Evolutionary conservation across 495 filamentous ascomycete species (phyloP), one percentile per base, ranked within the genome.

Genomic region (Podospora tetraspora): DNA sequence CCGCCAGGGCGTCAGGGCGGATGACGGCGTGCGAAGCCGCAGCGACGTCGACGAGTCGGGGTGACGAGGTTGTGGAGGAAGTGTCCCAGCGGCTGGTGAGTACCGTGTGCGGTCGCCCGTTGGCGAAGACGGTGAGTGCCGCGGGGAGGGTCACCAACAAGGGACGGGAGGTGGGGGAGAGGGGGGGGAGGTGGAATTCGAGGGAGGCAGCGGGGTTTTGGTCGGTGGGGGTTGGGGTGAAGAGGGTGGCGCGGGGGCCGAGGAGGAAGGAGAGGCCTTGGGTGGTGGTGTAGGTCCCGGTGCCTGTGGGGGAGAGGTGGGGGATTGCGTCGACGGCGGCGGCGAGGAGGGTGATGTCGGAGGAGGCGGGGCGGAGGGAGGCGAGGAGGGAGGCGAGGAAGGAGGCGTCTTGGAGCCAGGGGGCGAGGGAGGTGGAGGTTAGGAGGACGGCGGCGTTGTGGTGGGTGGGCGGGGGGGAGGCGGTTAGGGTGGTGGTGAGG

Each of bases 71-170:
- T 24, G 24, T 25, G 24, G 24, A 66, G 9, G 29, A 30, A 8
- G 32, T 69, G 67, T 67, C 56, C 90, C 90, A 93, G 37, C 73
- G 80, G 69, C 84, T 86, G 13, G 81, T 81, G 25, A 84, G 76
- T 13, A 93, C 79, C 3, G 89, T 91, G 21, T 87, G 85, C 34
- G 83, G 80, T 57, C 79, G 85, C 29, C 90, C 91, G 70, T 87
- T 94, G 59, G 85, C 78, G 72, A 94, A 95, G 13, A 93, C 72
- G 0, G 92, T 95, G 71, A 92, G 92, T 66, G 92, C 89, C 27
- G 93, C 82, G 9, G 90, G 91, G 22, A 92, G 58, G 3, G 80
- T 83, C 52, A 84, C 74, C 10, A 75, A 68, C 13, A 81, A 68
- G 21, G 66, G 61, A 32, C 72, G 66, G 0, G 59, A 62, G 43